These are phyloP conservation scores for Vanrija sp. DNA, from an alignment of 1,284 basidiomycete genomes.

Conservation along the genomic window DNA sequence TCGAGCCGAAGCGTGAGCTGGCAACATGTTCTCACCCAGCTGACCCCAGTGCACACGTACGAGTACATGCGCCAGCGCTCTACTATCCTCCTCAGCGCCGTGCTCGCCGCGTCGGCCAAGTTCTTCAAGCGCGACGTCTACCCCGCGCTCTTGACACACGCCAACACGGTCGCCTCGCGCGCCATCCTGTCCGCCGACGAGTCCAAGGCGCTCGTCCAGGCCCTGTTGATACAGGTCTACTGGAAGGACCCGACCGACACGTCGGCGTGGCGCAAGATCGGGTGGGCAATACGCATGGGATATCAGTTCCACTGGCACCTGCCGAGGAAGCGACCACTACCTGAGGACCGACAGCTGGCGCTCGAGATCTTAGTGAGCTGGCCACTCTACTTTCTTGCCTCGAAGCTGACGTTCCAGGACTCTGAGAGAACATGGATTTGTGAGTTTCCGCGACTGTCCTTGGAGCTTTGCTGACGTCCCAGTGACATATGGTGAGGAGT, in stretches of 20 bases:
- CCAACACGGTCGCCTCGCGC: constrained; percentile 7
- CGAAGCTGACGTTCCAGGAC: background rate
- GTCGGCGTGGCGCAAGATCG: constrained; percentile 23
- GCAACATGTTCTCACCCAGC: background rate
- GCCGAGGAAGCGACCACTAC: background rate
- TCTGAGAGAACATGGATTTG: constrained; percentile 6
- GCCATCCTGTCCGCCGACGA: background rate
- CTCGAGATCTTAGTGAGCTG: background rate
- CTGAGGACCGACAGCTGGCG: background rate
- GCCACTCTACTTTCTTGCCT: background rate
- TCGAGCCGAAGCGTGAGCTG: constrained; percentile 7
- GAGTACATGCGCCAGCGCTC: constrained; percentile 5
- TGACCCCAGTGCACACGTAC: constrained; percentile 7
- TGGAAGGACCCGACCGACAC: constrained; percentile 18
- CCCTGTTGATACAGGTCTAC: constrained; percentile 12
- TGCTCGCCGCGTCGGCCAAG: constrained; percentile 8
- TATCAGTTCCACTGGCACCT: constrained; percentile 12
- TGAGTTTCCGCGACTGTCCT: background rate
- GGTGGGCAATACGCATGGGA: constrained; percentile 14
- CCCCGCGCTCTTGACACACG: constrained; percentile 2
- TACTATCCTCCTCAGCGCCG: constrained; percentile 6
- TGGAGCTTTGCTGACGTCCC: background rate
- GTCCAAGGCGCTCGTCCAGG: constrained; percentile 10
- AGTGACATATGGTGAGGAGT: no score
- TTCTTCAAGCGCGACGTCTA: constrained; percentile 8